Conservation (phyloP, 805 yeast species). For the Komagataella populi region DNA sequence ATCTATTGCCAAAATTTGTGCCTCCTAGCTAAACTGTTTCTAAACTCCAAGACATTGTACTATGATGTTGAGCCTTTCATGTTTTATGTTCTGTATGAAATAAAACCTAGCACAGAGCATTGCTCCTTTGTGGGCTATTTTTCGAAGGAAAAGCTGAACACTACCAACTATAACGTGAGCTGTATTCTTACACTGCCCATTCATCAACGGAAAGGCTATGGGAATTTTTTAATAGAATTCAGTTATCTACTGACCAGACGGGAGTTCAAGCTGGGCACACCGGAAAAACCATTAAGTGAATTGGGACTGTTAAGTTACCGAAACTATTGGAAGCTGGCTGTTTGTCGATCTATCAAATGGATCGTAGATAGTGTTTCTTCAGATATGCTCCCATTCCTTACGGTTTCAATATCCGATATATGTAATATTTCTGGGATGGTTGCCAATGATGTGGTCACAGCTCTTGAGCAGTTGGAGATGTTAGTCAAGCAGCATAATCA, state of each 20-base stretch:
- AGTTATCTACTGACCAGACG: slow-evolving; percentile 66
- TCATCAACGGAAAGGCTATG: slow-evolving; percentile 81
- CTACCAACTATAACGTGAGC: slow-evolving; percentile 70
- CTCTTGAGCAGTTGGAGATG: slow-evolving; percentile 64
- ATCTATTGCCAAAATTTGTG: slow-evolving; percentile 84
- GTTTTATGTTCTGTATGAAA: slow-evolving; percentile 74
- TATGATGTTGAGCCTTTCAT: slow-evolving; percentile 93
- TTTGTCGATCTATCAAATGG: slow-evolving; percentile 27
- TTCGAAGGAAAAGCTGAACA: slow-evolving; percentile 71
- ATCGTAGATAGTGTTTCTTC: background rate
- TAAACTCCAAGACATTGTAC: slow-evolving; percentile 83
- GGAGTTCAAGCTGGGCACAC: slow-evolving; percentile 79
- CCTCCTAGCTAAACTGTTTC: slow-evolving; percentile 73
- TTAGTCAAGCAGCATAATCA: slow-evolving; percentile 33
- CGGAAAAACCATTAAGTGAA: slow-evolving; percentile 88
- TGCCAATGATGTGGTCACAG: slow-evolving; percentile 75
- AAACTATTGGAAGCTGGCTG: slow-evolving; percentile 68
- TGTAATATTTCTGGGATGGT: slow-evolving; percentile 73
- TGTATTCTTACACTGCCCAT: slow-evolving; percentile 87
- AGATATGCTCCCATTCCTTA: slow-evolving; percentile 1
- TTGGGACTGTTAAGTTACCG: slow-evolving; percentile 78
- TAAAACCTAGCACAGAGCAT: slow-evolving; percentile 26
- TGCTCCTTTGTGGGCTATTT: slow-evolving; percentile 90
- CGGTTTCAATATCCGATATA: slow-evolving; percentile 44
- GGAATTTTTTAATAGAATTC: slow-evolving; percentile 77